Conservation (phyloP, 257 asterid genomes). For the Rehmannia glutinosa region DNA sequence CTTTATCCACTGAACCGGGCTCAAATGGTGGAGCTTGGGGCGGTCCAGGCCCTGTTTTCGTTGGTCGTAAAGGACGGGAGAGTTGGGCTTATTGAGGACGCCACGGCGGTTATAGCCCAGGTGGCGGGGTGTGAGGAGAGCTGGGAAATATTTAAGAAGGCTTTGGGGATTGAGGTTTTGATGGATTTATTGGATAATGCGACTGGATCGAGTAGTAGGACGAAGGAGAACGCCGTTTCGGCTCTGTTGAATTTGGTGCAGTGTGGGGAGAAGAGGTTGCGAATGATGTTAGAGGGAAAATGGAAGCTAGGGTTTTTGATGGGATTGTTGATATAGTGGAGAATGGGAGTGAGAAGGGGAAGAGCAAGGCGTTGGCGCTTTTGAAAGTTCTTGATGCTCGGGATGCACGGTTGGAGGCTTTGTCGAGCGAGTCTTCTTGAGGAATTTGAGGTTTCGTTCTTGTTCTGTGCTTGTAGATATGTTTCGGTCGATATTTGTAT, state of each 20-base stretch:
- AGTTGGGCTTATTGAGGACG: conserved; percentile 76
- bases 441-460: conserved; percentile 12
- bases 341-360: conserved; percentile 76
- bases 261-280: conserved; percentile 65
- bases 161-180: conserved; percentile 64
- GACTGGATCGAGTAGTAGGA: conserved; percentile 71
- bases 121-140: conserved; percentile 89
- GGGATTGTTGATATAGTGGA: conserved; percentile 73
- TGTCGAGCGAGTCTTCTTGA: conserved; percentile 31
- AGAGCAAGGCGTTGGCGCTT: conserved; percentile 52
- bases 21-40: conserved; percentile 75
- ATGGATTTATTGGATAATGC: conserved; percentile 77
- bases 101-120: conserved; percentile 94
- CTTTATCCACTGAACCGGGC: conserved; percentile 71
- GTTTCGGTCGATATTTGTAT: conserved; percentile 9
- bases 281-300: conserved; percentile 38
- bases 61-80: conserved; percentile 67
- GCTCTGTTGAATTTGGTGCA: conserved; percentile 73
- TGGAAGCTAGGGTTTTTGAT: conserved; percentile 58
- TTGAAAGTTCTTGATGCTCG: conserved; percentile 45
- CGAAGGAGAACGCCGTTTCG: conserved; percentile 78
- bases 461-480: conserved; percentile 18
- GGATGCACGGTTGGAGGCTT: conserved; percentile 18
- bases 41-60: conserved; percentile 66
- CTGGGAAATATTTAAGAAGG: conserved; percentile 68